Evolutionary conservation across 1,284 basidiomycete species (phyloP), one percentile per base, ranked within the genome.

Genomic region (Cryptococcus sp.): DNA sequence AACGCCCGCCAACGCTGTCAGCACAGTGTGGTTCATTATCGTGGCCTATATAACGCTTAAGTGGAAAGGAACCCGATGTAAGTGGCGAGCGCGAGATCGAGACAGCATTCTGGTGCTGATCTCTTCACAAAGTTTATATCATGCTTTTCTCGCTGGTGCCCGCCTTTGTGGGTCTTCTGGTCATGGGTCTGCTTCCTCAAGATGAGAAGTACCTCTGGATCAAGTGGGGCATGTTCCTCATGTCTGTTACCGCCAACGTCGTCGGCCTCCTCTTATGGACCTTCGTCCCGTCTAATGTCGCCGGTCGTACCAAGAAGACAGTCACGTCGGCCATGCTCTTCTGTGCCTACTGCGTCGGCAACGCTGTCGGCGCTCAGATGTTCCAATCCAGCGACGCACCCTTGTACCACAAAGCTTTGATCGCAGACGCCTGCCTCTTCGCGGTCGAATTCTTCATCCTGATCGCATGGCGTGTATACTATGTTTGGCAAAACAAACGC

Each of bases 241-340:
- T 52, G 23, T 58, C 50, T 35, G 45, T 47, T 22, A 58, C 53
- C 38, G 60, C 52, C 55, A 54, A 58, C 58, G 64, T 57, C 47
- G 62, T 40, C 54, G 63, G 10, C 62, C 65, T 17, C 48, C 52
- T 41, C 60, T 54, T 52, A 43, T 65, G 50, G 61, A 61, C 60
- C n/a, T 54, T 56, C 54, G 65, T 61, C 50, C 69, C 25, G 61
- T 69, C 62, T 60, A 71, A 55, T 41, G 40, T 52, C 63, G 51
- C 68, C 59, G 22, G 56, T 54, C 46, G 65, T 52, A 62, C 60
- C 49, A 62, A 62, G 54, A 57, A 58, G 48, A 62, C 53, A 16
- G 50, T 57, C 19, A 57, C 55, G n/a, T 20, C 22, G 22, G 35
- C 49, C 5, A 15, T 50, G 25, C 60, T 52, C 35, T 48, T 64